Conservation (phyloP, 257 asterid genomes). For the Apocynum venetum region DNA sequence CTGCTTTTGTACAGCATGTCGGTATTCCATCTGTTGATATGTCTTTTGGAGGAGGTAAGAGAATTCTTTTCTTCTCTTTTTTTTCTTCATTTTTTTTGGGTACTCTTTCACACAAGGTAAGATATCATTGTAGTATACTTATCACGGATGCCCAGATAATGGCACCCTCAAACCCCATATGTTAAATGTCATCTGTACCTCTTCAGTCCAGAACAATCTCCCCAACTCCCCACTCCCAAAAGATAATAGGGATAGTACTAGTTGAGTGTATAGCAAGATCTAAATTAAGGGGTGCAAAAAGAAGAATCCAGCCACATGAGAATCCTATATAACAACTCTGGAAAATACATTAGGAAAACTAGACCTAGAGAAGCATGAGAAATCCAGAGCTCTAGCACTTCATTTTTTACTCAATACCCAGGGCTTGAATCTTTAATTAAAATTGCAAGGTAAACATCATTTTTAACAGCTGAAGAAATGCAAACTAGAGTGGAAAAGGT, state of each 20-base stretch:
- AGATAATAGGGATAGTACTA: not conserved
- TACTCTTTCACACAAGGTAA: not conserved
- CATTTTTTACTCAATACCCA: not conserved
- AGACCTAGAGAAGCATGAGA: not conserved
- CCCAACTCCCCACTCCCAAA: not conserved
- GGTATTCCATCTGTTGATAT: conserved; percentile 72
- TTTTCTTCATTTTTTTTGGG: too few species aligned
- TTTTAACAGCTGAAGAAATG: not conserved
- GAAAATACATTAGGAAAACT: not conserved
- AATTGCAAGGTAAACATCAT: too few species aligned
- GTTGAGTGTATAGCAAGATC: not conserved
- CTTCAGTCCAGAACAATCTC: not conserved
- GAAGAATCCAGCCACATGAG: not conserved
- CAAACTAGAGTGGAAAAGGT: not conserved
- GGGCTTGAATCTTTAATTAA: not conserved
- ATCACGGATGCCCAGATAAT: not conserved
- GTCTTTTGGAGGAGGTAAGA: conserved; percentile 54
- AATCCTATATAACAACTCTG: not conserved
- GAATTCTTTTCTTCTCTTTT: too few species aligned
- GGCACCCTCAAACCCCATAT: not conserved
- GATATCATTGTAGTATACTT: not conserved
- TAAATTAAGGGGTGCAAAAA: not conserved
- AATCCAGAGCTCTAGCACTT: not conserved
- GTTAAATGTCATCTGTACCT: not conserved
- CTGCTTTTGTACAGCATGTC: conserved; percentile 79